These are phyloP conservation scores for Physcomitrium patens DNA, from an alignment of 225 moss, liverwort and hornwort species.

Conservation along the genomic window DNA sequence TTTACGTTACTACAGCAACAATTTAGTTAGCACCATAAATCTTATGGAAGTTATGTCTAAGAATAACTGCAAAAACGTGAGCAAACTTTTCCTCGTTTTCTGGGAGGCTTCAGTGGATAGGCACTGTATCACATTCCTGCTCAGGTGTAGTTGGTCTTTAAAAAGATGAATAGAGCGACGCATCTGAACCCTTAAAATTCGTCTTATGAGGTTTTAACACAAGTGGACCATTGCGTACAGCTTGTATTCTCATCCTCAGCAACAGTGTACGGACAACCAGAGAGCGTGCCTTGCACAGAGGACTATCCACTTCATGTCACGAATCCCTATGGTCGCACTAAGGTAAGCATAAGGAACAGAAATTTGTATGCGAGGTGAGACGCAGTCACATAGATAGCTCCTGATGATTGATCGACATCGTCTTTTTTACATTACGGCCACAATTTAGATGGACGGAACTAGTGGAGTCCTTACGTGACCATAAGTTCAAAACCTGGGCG, in stretches of 20 bases:
- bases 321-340: conserved; percentile 93
- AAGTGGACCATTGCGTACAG: conserved; percentile 39
- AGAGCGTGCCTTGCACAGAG: conserved; percentile 88
- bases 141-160: conserved; percentile 9
- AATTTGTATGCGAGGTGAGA: not conserved
- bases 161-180: conserved; percentile 1
- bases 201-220: conserved; percentile 8
- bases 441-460: conserved; percentile 3
- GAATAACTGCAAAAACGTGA: conserved; percentile 87
- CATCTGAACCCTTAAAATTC: not conserved
- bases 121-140: not conserved
- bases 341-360: conserved; percentile 49
- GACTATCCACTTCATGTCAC: conserved; percentile 78
- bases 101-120: conserved; percentile 1
- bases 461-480: not conserved
- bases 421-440: not conserved
- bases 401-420: conserved; percentile 5
- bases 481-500: not conserved
- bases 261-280: conserved; percentile 89
- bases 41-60: conserved; percentile 81
- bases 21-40: conserved; percentile 78
- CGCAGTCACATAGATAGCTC: not conserved
- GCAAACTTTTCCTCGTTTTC: conserved; percentile 1
- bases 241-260: conserved; percentile 94
- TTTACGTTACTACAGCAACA: conserved; percentile 79